These are phyloP conservation scores for Pisolithus marmoratus DNA, from an alignment of 768 basidiomycete species.

Conservation along the genomic window DNA sequence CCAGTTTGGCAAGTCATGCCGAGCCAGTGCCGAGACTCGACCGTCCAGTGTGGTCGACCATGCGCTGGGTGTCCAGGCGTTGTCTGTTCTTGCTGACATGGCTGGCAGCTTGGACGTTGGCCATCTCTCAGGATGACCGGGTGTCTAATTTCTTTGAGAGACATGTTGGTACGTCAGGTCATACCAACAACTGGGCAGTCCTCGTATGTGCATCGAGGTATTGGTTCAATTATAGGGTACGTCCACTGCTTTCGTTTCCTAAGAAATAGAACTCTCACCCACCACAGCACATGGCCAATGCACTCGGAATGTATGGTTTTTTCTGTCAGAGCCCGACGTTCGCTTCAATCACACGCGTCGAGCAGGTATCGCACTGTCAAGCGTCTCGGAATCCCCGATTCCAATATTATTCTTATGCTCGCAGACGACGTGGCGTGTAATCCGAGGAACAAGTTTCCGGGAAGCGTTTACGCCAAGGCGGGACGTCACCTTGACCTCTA, in stretches of 20 bases:
- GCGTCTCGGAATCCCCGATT: constrained; percentile 95
- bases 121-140: constrained; percentile 28
- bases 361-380: constrained; percentile 96
- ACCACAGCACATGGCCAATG: constrained; percentile 95
- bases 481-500: constrained; percentile 84
- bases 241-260: constrained; percentile 20
- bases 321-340: neutral
- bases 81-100: constrained; percentile 27
- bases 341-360: neutral
- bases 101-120: constrained; percentile 31
- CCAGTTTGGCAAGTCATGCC: constrained; percentile 12
- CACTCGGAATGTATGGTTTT: constrained; percentile 77
- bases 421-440: constrained; percentile 97
- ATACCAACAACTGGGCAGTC: constrained; percentile 99
- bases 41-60: constrained; percentile 3
- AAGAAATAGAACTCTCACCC: neutral
- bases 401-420: constrained; percentile 98
- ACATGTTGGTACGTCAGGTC: constrained; percentile 36
- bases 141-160: constrained; percentile 43
- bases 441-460: constrained; percentile 85
- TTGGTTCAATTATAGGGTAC: constrained; percentile 97
- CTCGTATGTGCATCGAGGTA: constrained; percentile 90
- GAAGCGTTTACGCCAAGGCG: constrained; percentile 85
- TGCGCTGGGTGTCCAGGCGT: constrained; percentile 15
- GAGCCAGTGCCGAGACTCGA: constrained; percentile 17